These are phyloP conservation scores for Borovskyia barvae DNA, from an alignment of 208 protist genomes.

Conservation along the genomic window DNA sequence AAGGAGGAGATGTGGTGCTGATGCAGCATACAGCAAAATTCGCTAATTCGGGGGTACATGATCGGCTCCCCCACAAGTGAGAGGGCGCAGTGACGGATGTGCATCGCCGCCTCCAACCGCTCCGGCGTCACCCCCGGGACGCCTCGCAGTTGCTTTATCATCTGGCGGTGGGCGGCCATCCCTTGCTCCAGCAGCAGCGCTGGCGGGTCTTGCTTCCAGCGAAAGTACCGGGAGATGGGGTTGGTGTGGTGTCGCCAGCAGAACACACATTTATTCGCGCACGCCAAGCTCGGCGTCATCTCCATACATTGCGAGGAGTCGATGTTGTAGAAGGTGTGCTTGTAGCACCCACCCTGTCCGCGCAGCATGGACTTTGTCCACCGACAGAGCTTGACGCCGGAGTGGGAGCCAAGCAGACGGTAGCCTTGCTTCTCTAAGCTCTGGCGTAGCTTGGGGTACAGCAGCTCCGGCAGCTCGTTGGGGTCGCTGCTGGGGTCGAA, in stretches of 20 bases:
- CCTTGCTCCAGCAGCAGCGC: constrained; percentile 72
- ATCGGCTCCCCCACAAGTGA: constrained; percentile 96
- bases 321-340: constrained; percentile 98
- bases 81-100: constrained; percentile 92
- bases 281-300: constrained; percentile 95
- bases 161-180: constrained; percentile 71
- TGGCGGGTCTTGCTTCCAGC: constrained; percentile 92
- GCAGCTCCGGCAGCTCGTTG: constrained; percentile 64
- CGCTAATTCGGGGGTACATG: constrained; percentile 96
- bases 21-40: constrained; percentile 86
- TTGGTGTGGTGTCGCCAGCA: constrained; percentile 96
- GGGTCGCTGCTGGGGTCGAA: constrained; percentile 25
- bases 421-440: constrained; percentile 96
- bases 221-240: constrained; percentile 86
- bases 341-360: constrained; percentile 96
- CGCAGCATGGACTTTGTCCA: constrained; percentile 97
- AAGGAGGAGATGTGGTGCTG: constrained; percentile 89
- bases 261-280: constrained; percentile 97
- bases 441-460: constrained; percentile 85
- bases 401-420: constrained; percentile 93
- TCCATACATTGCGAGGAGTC: constrained; percentile 96
- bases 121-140: constrained; percentile 91
- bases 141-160: constrained; percentile 91
- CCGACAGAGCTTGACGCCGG: constrained; percentile 96
- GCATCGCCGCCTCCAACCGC: constrained; percentile 76